Base-by-base conservation (phyloP, 2,329 filamentous ascomycete species). In the Zymoseptoria crescenta region DNA sequence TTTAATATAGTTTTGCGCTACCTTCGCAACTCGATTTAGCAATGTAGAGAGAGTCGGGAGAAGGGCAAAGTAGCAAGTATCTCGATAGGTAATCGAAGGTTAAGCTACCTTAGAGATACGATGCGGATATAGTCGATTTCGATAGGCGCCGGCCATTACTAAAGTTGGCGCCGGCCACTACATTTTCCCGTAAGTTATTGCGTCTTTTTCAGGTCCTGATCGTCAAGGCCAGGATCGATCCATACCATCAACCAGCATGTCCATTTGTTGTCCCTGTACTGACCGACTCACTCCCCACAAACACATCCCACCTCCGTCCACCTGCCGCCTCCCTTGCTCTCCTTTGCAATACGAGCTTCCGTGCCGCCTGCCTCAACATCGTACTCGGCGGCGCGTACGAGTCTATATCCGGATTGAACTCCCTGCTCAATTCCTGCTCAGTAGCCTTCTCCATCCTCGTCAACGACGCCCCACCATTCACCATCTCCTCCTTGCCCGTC, bases 311-410 rank as follows among this genome's bases (percentile, higher is more conserved):
- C 30, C 69, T 62, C 29, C 51, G 52, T 3, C 72, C 72, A 7
- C 72, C 72, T 55, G 65, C 41, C 30, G 61, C 58, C 63, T 79
- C 77, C 55, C 78, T 67, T 19, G 76, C 69, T 24, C 78, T 67
- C 52, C 78, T 69, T 56, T 78, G 75, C 48, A 78, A 63, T 0
- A 80, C 78, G 2, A 80, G 67, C 58, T 78, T 77, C 66, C 80
- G 77, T 0, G 78, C 78, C 1, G 76, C 71, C 63, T 80, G 78
- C 57, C 70, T 65, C 13, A 80, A 67, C 67, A 79, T 76, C 0
- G 74, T 68, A 57, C 69, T 72, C 0, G 78, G 78, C 24, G 75
- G 73, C 16, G 75, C 76, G 61, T 80, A 80, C 27, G 74, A 74
- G 52, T 76, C 74, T 19, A 75, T 68, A 0, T 64, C 65, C 4